Evolutionary conservation across 805 yeast species (phyloP), one percentile per base, ranked within the genome.

Genomic region (Kluyveromyces nonfermentans): DNA sequence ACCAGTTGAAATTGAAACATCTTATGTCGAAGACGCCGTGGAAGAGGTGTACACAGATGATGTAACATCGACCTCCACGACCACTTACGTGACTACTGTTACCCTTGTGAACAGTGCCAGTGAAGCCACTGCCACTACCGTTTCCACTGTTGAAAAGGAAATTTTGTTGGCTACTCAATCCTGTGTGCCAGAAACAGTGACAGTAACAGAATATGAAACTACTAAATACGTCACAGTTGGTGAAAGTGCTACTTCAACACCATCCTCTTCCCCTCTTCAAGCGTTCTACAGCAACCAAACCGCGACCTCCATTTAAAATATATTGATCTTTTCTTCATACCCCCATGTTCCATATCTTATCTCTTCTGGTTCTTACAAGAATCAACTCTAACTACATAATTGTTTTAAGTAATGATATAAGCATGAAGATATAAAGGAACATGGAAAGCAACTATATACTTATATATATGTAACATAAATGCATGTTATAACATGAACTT

Each of bases 11-110:
- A 45, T 53, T 25, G 34, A 49, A 8, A 48, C 43, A 33, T 44
- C 51, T 18, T 46, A 46, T 21, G 42, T 52, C 19, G 42, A 53
- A 19, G 49, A 57, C 39, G 46, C 50, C 15, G 42, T 35, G 16
- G 21, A 43, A 10, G 28, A 41, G 16, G 41, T 38, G 30, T 31
- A 30, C n/a, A 37, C 49, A 19, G 33, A 42, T 12, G 49, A 46
- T 21, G 15, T 39, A 17, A 51, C 55, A 33, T 54, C 62, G 5
- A 55, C 59, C 25, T 38, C 54, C 35, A 55, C 60, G 7, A 45
- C 53, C 33, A 51, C 54, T 19, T 41, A 51, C 25, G 43, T 41
- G 37, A 44, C 49, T 34, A 53, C 59, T 19, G 38, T 56, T 3
- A 51, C 49, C 17, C 31, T 52, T 21, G 37, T 41, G 17, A 32